Conservation (phyloP, 2,329 filamentous ascomycete genomes). For the Claviceps sp. region DNA sequence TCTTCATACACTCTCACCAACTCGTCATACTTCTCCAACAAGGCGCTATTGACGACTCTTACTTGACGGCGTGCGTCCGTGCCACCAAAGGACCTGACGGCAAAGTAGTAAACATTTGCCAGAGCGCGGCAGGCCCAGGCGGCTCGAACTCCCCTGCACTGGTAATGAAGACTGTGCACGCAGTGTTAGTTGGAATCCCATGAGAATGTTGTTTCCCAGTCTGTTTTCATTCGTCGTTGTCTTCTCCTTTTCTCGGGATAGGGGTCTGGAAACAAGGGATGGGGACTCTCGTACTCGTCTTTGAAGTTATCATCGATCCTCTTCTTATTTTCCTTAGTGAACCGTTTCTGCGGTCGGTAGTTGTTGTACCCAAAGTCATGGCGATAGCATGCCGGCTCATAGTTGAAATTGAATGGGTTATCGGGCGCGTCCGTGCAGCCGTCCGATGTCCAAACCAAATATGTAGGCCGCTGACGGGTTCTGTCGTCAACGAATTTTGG, state of each 20-base stretch:
- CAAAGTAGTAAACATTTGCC: not conserved
- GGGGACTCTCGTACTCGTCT: conserved; percentile 18
- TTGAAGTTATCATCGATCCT: conserved; percentile 34
- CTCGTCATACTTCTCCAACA: not conserved
- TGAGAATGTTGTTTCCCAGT: too few relatives aligned
- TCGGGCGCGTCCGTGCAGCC: conserved; percentile 29
- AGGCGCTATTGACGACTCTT: not conserved
- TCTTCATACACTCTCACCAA: not conserved
- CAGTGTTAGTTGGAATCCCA: conserved; percentile 2
- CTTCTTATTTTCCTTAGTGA: conserved; percentile 17
- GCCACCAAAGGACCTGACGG: not conserved
- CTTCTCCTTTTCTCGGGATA: not conserved
- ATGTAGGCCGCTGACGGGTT: too few relatives aligned
- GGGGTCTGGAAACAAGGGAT: not conserved
- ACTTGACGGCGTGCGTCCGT: not conserved
- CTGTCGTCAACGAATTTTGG: too few relatives aligned
- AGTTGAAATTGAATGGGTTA: conserved; percentile 32
- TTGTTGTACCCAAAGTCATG: conserved; percentile 46
- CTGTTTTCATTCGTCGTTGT: not conserved
- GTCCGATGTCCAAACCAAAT: conserved; percentile 27
- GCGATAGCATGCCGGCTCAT: conserved; percentile 31
- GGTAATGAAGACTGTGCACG: not conserved
- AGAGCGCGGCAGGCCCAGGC: not conserved
- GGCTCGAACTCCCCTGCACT: not conserved
- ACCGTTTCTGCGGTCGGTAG: conserved; percentile 30